These are phyloP conservation scores for Daldinia concentrica DNA, from an alignment of 495 filamentous ascomycete species.

Conservation along the genomic window DNA sequence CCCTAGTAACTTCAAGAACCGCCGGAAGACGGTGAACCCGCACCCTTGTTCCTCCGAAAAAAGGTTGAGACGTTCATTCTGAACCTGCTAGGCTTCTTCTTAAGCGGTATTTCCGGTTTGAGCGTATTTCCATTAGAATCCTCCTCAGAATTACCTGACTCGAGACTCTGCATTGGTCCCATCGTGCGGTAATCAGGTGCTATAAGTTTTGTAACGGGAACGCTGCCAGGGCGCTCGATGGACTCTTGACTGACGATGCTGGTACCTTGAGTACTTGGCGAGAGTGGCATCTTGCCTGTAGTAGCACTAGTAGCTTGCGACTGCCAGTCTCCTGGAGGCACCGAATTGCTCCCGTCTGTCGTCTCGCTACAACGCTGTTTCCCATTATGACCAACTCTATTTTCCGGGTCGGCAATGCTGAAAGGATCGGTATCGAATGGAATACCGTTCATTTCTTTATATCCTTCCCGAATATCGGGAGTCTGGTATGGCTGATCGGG, in stretches of 20 bases:
- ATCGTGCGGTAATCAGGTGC: slow-evolving; percentile 47
- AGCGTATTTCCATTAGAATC: slow-evolving; percentile 45
- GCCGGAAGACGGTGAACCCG: slow-evolving; percentile 50
- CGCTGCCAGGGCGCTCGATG: slow-evolving; percentile 52
- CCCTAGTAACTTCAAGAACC: slow-evolving; percentile 31
- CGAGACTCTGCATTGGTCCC: slow-evolving; percentile 29
- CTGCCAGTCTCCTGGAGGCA: slow-evolving; percentile 60
- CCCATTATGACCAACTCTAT: slow-evolving; percentile 44
- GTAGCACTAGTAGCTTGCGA: slow-evolving; percentile 65
- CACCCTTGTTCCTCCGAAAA: slow-evolving; percentile 56
- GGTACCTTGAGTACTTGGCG: slow-evolving; percentile 66
- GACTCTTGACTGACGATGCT: slow-evolving; percentile 64
- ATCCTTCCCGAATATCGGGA: slow-evolving; percentile 36
- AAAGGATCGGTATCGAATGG: slow-evolving; percentile 52
- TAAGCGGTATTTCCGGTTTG: slow-evolving; percentile 49
- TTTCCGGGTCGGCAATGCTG: slow-evolving; percentile 40
- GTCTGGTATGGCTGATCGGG: slow-evolving; percentile 30
- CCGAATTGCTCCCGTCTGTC: slow-evolving; percentile 61
- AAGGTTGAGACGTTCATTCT: slow-evolving; percentile 56
- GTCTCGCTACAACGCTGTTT: slow-evolving; percentile 62
- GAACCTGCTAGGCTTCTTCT: slow-evolving; percentile 60
- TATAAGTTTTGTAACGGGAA: slow-evolving; percentile 52
- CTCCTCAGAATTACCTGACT: slow-evolving; percentile 42
- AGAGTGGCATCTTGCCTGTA: slow-evolving; percentile 65
- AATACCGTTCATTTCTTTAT: slow-evolving; percentile 54